These are phyloP conservation scores for Oryza glumipatula DNA, from an alignment of 176 grass and related monocot genomes.

Conservation along the genomic window DNA sequence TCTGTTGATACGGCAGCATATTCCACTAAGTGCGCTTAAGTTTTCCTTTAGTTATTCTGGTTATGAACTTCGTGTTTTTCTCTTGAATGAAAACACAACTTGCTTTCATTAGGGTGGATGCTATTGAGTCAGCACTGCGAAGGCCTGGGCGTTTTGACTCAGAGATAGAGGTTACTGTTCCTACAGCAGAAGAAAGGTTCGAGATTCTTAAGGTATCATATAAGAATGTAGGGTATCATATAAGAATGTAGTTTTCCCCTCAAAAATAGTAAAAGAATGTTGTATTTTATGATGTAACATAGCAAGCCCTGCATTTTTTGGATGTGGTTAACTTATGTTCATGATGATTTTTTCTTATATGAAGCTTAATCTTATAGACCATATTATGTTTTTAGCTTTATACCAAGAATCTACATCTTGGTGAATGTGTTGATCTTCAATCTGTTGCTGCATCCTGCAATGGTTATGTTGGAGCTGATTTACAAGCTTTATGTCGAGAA, in stretches of 20 bases:
- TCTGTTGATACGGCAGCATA: neutral
- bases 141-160: conserved; percentile 88
- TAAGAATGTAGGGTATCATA: conserved; percentile 39
- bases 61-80: neutral
- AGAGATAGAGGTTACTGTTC: conserved; percentile 86
- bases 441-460: conserved; percentile 73
- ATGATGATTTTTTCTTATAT: conserved; percentile 3
- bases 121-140: conserved; percentile 85
- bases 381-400: conserved; percentile 68
- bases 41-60: neutral
- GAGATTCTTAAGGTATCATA: conserved; percentile 76
- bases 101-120: conserved; percentile 63
- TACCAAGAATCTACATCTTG: conserved; percentile 68
- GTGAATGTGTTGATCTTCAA: conserved; percentile 77
- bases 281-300: neutral
- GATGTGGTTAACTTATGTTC: neutral
- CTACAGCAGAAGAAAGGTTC: conserved; percentile 73
- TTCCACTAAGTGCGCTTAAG: neutral
- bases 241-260: neutral
- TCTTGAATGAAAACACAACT: neutral
- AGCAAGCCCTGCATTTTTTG: conserved; percentile 5
- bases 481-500: conserved; percentile 72
- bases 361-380: neutral
- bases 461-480: conserved; percentile 94
- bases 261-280: neutral